Conservation (phyloP, 306 rosid species). For the Lupinus albus region DNA sequence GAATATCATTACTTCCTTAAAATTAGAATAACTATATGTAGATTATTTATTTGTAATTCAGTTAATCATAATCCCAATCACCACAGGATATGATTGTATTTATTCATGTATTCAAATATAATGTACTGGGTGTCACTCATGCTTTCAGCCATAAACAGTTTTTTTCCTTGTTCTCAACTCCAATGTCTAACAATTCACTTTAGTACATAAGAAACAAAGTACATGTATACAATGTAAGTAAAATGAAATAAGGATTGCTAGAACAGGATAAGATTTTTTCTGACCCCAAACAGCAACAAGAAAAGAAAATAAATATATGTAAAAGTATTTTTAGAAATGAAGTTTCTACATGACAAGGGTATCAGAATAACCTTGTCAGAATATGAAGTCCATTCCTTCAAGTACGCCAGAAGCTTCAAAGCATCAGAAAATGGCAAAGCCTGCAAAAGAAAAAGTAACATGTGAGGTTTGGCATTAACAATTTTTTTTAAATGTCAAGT, state of each 20-base stretch:
- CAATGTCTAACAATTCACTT: neutral
- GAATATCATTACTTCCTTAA: no score
- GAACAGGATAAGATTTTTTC: conserved; percentile 18
- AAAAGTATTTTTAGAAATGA: neutral
- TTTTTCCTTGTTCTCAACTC: no score
- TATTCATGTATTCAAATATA: no score
- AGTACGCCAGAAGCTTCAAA: conserved; percentile 73
- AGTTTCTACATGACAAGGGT: conserved; percentile 17
- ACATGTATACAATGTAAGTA: neutral
- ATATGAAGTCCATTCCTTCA: conserved; percentile 81
- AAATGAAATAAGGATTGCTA: neutral
- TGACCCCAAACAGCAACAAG: neutral
- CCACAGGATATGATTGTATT: no score
- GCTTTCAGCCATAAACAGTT: no score
- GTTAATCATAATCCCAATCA: no score
- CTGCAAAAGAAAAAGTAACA: conserved; percentile 52
- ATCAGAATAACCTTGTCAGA: conserved; percentile 73
- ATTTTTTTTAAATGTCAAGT: conserved; percentile 14
- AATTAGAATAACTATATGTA: no score
- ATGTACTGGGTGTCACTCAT: no score
- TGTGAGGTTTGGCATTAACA: conserved; percentile 30
- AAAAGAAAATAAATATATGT: neutral
- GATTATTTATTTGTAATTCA: no score
- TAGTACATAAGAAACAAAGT: conserved; percentile 1
- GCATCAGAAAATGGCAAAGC: conserved; percentile 92